These are phyloP conservation scores for Cyberlindnera amylophila DNA, from an alignment of 805 yeast species.

Conservation along the genomic window DNA sequence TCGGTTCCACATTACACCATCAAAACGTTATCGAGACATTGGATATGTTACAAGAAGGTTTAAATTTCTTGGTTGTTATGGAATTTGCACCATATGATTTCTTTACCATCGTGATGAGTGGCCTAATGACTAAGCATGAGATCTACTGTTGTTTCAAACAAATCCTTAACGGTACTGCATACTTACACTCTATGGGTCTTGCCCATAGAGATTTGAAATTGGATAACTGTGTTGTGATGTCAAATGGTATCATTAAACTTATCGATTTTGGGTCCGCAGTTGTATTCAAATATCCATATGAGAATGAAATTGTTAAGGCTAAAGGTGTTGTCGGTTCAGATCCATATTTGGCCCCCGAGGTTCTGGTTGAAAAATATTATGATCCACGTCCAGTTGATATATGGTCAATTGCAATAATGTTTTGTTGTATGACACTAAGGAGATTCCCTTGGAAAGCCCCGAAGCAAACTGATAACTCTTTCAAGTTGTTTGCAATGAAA, in stretches of 20 bases:
- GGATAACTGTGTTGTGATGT: slow-evolving; percentile 86
- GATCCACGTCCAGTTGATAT: slow-evolving; percentile 88
- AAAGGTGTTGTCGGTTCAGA: slow-evolving; percentile 92
- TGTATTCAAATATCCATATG: slow-evolving; percentile 67
- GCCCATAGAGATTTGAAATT: slow-evolving; percentile 92
- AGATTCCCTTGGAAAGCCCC: slow-evolving; percentile 97
- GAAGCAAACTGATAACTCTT: slow-evolving; percentile 70
- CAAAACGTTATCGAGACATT: slow-evolving; percentile 76
- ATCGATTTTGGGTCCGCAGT: slow-evolving; percentile 95
- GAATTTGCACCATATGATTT: slow-evolving; percentile 91
- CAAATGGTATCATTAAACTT: slow-evolving; percentile 71
- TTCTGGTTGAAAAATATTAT: slow-evolving; percentile 52
- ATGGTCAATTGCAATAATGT: slow-evolving; percentile 92
- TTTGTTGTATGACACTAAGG: slow-evolving; percentile 81
- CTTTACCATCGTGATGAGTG: slow-evolving; percentile 89
- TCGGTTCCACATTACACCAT: slow-evolving; percentile 77
- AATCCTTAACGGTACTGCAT: slow-evolving; percentile 67
- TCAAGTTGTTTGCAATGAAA: slow-evolving; percentile 54
- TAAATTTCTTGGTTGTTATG: slow-evolving; percentile 72
- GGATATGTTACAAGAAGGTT: slow-evolving; percentile 71
- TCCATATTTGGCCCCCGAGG: slow-evolving; percentile 94
- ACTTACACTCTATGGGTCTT: slow-evolving; percentile 75
- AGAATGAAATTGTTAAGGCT: slow-evolving; percentile 55
- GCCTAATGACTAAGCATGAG: slow-evolving; percentile 67
- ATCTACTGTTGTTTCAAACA: slow-evolving; percentile 81